phyloP scores from a whole-genome alignment of 2,329 filamentous ascomycete genomes.

The Taxawa tesnikishii region DNA sequence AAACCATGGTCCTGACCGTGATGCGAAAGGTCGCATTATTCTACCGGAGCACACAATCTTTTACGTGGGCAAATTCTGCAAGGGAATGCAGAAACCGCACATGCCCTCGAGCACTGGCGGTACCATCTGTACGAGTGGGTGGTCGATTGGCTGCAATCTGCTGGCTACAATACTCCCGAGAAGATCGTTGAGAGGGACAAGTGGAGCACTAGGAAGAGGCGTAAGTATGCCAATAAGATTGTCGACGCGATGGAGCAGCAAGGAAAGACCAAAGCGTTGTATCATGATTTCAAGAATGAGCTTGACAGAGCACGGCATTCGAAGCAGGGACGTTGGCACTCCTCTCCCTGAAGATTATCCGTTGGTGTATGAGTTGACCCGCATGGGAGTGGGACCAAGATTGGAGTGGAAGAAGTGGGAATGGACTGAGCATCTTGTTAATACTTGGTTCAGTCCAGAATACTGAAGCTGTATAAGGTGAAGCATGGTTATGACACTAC shows the following conservation, averaged over 20 bases:
- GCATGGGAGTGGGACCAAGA: too few species aligned
- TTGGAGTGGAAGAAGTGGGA: too few species aligned
- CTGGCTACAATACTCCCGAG: slow-evolving; percentile 45
- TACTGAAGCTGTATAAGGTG: too few species aligned
- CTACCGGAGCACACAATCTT: slow-evolving; percentile 34
- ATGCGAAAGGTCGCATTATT: slow-evolving; percentile 36
- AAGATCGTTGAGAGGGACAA: slow-evolving; percentile 49
- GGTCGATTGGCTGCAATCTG: slow-evolving; percentile 44
- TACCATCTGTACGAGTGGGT: slow-evolving; percentile 63
- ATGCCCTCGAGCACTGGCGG: slow-evolving; percentile 65
- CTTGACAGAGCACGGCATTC: slow-evolving; percentile 45
- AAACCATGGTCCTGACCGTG: slow-evolving; percentile 25
- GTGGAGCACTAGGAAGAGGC: slow-evolving; percentile 47
- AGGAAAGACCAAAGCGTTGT: slow-evolving; percentile 50
- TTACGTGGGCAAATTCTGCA: slow-evolving; percentile 46
- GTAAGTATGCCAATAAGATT: slow-evolving; percentile 49
- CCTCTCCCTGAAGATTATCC: slow-evolving; percentile 5
- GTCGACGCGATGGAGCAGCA: slow-evolving; percentile 50
- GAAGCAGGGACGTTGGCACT: slow-evolving; percentile 20
- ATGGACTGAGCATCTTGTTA: too few species aligned
- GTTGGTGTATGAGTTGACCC: too few species aligned
- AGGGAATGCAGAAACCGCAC: slow-evolving; percentile 56
- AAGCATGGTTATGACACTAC: too few species aligned
- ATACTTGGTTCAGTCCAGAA: too few species aligned
- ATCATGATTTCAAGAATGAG: slow-evolving; percentile 51